These are phyloP conservation scores for Orbilia blumenaviensis DNA, from an alignment of 2,329 filamentous ascomycete genomes.

Conservation along the genomic window DNA sequence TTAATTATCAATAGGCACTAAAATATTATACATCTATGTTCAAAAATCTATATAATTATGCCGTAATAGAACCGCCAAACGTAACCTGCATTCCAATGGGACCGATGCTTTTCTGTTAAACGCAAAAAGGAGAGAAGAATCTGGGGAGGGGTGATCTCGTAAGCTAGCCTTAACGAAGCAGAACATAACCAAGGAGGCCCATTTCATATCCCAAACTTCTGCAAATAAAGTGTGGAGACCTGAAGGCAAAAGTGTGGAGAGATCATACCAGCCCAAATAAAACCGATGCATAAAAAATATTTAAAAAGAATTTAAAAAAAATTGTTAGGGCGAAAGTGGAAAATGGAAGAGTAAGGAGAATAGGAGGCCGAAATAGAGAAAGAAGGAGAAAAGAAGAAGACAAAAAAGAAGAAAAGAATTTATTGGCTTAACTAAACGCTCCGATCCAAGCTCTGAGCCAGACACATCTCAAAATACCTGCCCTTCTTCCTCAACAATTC, in stretches of 20 bases:
- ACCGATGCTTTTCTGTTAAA: no score
- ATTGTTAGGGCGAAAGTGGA: no score
- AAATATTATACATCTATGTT: background rate
- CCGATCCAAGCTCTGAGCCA: slow-evolving; percentile 48
- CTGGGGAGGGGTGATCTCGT: background rate
- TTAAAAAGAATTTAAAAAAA: background rate
- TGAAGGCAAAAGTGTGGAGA: background rate
- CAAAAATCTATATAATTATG: slow-evolving; percentile 2
- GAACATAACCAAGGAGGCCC: no score
- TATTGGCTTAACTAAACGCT: slow-evolving; percentile 7
- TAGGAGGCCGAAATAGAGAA: no score
- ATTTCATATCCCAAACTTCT: background rate
- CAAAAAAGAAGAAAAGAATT: background rate
- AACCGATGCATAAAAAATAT: background rate
- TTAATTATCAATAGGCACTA: background rate
- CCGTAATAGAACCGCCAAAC: background rate
- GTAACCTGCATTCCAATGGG: no score
- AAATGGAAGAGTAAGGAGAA: no score
- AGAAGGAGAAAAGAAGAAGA: background rate
- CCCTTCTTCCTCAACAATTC: slow-evolving; percentile 60
- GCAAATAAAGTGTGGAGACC: slow-evolving; percentile 7
- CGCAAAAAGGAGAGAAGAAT: no score
- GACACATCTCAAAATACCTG: slow-evolving; percentile 57
- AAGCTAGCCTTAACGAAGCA: background rate
- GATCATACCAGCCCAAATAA: background rate